Evolutionary conservation across 2,329 filamentous ascomycete species (phyloP), one percentile per base, ranked within the genome.

Genomic region (Cercospora sojina): DNA sequence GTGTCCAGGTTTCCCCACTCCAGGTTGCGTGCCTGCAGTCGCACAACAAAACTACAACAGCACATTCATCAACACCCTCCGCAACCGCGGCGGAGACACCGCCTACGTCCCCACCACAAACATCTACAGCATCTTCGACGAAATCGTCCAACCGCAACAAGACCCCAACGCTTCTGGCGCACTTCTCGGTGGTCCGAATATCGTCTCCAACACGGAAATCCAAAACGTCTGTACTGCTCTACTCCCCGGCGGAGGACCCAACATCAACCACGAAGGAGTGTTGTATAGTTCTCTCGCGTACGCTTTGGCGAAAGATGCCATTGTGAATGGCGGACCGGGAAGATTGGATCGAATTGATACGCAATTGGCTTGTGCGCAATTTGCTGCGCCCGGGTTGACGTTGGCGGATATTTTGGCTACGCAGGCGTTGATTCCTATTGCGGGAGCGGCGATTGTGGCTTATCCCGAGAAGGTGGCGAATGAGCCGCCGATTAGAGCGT

Each of bases 101-200:
- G 83, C 83, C 1, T 86, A 85, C 69, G 83, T 87, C 0, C 83
- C 84, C 2, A 86, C 84, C 0, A 86, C 85, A 0, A 84, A 80
- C 0, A 76, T 87, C 59, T 86, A 84, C 76, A 82, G 76, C 18
- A 74, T 80, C 61, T 75, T 80, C 67, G 84, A 86, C 68, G 80
- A 86, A 69, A 78, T 86, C 61, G 83, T 86, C 3, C 73, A 85
- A 73, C 85, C 83, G 1, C 80, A 84, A 74, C 69, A 72, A 51
- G 84, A 83, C 10, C 76, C 75, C 0, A 72, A 74, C 5, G 84
- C 84, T 0, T 86, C 84, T 0, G 83, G 80, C 0, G 79, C 74
- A 62, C 71, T 83, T 3, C 64, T 75, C 31, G 81, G 84, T 57
- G 74, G 72, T 0, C 78, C 79, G 5, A 73, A 72, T 10, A 80